Base-by-base conservation (phyloP, 139 green algal species). In the Pleodorina starrii region DNA sequence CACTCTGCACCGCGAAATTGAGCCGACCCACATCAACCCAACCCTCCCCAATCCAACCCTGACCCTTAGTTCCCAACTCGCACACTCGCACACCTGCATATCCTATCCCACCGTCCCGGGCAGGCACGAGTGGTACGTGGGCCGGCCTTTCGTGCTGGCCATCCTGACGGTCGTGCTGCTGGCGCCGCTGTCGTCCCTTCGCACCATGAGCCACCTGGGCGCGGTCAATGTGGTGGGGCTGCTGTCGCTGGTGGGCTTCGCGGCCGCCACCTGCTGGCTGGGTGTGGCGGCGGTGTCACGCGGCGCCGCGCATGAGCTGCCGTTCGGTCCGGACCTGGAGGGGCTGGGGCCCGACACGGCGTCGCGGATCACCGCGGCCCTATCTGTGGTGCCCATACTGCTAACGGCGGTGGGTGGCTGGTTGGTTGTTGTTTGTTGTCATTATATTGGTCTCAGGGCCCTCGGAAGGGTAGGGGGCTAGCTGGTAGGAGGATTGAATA, bases 301-400 rank as follows among this genome's bases (percentile, higher is more conserved):
- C 12, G 90, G 90, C 36, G n/a, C 51, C 1, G 57, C 60, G 4
- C 74, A 87, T 46, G 32, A 38, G 57, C 79, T 72, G 38, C 77
- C 76, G 0, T 29, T 84, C 75, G 81, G 35, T 0, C 86, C 86
- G 7, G 75, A 92, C 66, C 50, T 90, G 29, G 50, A 40, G 35
- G 84, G 74, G 1, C 82, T 92, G 79, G 90, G 90, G 27, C 32
- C 40, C 2, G 63, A 89, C 71, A 86, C 85, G 10, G 25, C 69
- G 6, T 23, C 63, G 5, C 72, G 85, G 27, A 54, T 88, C n/a
- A 78, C 78, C 4, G 81, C 81, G 43, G 84, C 63, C 14, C 76
- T 92, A 36, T 78, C 90, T 7, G 85, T 90, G 32, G 43, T 92
- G 44, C 90, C 90, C 57, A 89, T 92, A 54, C 63, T 92, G 71